A percentile compares a stretch with the other conserved stretches of the same genome.
phyloP scores from a whole-genome alignment of 2,329 filamentous ascomycete species.

The Epichloe hybrida region DNA sequence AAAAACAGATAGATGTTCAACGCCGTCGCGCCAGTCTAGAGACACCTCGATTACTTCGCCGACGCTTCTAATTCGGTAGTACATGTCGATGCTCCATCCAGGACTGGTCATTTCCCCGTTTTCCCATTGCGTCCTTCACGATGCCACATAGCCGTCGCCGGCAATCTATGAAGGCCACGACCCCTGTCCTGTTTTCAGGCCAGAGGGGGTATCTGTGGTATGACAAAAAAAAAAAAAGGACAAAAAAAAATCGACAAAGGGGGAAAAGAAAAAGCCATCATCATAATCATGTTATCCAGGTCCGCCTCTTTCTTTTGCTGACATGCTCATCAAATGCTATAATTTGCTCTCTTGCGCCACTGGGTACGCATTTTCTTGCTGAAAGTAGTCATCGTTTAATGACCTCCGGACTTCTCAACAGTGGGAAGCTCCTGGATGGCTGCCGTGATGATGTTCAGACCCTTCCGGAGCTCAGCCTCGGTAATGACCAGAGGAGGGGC shows the following conservation, averaged over 20 bases:
- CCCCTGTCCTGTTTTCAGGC: neutral
- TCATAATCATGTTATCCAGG: neutral
- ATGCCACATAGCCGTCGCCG: neutral
- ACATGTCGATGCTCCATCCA: conserved; percentile 4
- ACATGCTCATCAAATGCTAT: conserved; percentile 8
- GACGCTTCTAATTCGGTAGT: neutral
- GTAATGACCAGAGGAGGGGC: conserved; percentile 94
- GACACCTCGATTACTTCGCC: neutral
- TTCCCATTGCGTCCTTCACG: conserved; percentile 3
- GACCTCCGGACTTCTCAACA: conserved; percentile 24
- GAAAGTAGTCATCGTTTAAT: conserved; percentile 14
- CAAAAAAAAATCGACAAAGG: neutral
- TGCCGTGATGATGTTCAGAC: conserved; percentile 67
- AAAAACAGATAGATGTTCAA: neutral
- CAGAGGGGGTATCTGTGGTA: conserved; percentile 5
- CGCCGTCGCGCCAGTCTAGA: conserved; percentile 3
- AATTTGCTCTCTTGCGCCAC: conserved; percentile 12
- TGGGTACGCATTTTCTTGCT: neutral
- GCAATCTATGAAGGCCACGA: conserved; percentile 3
- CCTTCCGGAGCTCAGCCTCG: conserved; percentile 68
- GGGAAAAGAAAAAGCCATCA: neutral
- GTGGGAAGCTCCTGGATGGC: conserved; percentile 69
- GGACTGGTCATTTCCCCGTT: conserved; percentile 1
- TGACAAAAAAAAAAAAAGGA: neutral
- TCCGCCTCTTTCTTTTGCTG: neutral